Evolutionary conservation across 2,329 filamentous ascomycete species (phyloP).

Genomic region (Aureobasidium sp.): DNA sequence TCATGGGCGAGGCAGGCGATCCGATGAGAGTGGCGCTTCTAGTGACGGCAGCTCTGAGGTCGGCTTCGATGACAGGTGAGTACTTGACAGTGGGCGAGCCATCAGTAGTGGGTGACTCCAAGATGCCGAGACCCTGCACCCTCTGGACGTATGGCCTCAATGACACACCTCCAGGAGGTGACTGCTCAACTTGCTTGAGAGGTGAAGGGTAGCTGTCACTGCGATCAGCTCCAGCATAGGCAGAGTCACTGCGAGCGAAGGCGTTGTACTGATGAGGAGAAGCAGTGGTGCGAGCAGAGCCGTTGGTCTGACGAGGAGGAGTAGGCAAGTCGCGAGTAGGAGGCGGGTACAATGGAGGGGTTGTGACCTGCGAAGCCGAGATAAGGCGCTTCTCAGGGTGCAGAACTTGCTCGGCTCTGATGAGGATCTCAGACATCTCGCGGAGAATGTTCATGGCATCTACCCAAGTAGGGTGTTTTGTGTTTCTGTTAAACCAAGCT

Average conservation of each 20-base stretch:
- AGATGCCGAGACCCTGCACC: not conserved
- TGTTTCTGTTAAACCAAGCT: conserved; percentile 89
- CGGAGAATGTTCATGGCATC: conserved; percentile 92
- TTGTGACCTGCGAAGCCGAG: not conserved
- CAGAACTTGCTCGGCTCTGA: conserved; percentile 60
- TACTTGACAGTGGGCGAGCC: not conserved
- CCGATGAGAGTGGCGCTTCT: not conserved
- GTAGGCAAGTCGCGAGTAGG: conserved; percentile 2
- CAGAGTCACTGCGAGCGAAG: not conserved
- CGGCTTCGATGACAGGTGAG: not conserved
- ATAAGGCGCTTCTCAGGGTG: not conserved
- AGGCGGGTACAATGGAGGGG: conserved; percentile 5
- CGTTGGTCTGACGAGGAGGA: not conserved
- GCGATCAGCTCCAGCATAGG: not conserved
- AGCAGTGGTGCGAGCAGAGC: not conserved
- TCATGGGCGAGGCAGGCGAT: conserved; percentile 21
- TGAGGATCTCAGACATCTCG: conserved; percentile 89
- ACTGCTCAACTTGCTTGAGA: not conserved
- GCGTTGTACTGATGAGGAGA: not conserved
- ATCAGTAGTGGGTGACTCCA: not conserved
- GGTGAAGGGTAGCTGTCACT: not conserved
- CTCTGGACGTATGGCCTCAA: not conserved
- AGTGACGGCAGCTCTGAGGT: not conserved
- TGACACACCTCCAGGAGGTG: not conserved
- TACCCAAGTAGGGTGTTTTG: conserved; percentile 96